Conservation (phyloP, 2,329 filamentous ascomycete genomes). For the Colletotrichum sp. region DNA sequence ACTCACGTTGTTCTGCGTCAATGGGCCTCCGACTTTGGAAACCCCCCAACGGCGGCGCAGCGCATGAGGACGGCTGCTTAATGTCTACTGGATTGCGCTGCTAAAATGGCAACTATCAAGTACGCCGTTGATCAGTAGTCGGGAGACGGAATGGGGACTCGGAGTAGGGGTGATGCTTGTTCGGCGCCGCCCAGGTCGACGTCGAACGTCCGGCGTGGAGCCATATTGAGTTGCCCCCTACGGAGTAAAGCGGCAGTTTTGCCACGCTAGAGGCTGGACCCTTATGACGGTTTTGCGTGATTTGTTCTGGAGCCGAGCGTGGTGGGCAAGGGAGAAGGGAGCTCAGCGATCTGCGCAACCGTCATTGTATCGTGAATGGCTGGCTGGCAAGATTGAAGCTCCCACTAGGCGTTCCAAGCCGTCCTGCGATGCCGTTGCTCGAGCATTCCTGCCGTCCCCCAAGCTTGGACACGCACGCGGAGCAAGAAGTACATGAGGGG, state of each 20-base stretch:
- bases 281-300: neutral
- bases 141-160: neutral
- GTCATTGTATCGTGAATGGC: neutral
- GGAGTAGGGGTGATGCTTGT: conserved; percentile 20
- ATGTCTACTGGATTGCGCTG: neutral
- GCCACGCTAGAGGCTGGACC: neutral
- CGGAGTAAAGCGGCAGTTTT: neutral
- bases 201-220: neutral
- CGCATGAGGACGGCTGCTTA: neutral
- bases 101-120: neutral
- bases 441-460: neutral
- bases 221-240: neutral
- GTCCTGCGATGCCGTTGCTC: neutral
- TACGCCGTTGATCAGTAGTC: neutral
- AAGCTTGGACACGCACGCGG: neutral
- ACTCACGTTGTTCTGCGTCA: neutral
- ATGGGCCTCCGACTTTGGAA: neutral
- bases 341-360: neutral
- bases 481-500: neutral
- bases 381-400: neutral
- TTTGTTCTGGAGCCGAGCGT: neutral
- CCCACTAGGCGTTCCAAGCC: neutral
- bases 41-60: neutral
- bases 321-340: conserved; percentile 5
- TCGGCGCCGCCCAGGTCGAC: neutral